Evolutionary conservation across 331 rosid genomes (phyloP).

Genomic region (Arachis monticola): DNA sequence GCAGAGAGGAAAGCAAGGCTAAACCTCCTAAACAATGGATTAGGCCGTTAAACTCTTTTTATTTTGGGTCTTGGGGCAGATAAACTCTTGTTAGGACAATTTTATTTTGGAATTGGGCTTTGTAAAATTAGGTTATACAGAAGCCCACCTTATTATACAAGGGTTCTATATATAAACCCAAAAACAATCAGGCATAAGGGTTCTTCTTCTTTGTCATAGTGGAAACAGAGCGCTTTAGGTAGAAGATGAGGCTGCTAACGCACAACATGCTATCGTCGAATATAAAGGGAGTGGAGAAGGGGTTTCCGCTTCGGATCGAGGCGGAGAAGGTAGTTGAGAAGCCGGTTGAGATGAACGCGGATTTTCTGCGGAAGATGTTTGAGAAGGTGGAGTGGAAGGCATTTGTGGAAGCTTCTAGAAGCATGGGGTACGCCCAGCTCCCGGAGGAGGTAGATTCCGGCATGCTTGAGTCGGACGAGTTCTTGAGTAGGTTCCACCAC

Average conservation of each 20-base stretch:
- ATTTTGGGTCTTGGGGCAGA: too few relatives aligned
- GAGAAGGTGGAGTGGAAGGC: slow-evolving; percentile 81
- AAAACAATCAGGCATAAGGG: background rate
- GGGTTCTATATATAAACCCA: too few relatives aligned
- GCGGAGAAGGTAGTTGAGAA: slow-evolving; percentile 66
- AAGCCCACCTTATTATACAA: too few relatives aligned
- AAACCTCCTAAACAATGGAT: too few relatives aligned
- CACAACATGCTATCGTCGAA: slow-evolving; percentile 92
- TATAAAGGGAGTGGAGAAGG: slow-evolving; percentile 76
- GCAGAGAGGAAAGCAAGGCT: too few relatives aligned
- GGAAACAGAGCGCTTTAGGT: background rate
- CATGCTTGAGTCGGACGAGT: slow-evolving; percentile 71
- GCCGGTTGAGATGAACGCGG: slow-evolving; percentile 61
- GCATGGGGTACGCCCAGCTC: slow-evolving; percentile 74
- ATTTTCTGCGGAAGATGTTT: slow-evolving; percentile 73
- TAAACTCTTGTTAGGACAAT: too few relatives aligned
- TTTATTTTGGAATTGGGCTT: too few relatives aligned
- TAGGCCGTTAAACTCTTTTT: too few relatives aligned
- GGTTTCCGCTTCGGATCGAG: slow-evolving; percentile 80
- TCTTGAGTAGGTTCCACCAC: slow-evolving; percentile 72
- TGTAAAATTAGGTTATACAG: too few relatives aligned
- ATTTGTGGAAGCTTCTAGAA: slow-evolving; percentile 56
- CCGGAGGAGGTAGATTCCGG: slow-evolving; percentile 73
- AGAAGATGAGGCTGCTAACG: slow-evolving; percentile 79
- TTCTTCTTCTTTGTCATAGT: background rate